phyloP scores from a whole-genome alignment of 2,329 filamentous ascomycete genomes.

The Macrophomina pseudophaseolina region DNA sequence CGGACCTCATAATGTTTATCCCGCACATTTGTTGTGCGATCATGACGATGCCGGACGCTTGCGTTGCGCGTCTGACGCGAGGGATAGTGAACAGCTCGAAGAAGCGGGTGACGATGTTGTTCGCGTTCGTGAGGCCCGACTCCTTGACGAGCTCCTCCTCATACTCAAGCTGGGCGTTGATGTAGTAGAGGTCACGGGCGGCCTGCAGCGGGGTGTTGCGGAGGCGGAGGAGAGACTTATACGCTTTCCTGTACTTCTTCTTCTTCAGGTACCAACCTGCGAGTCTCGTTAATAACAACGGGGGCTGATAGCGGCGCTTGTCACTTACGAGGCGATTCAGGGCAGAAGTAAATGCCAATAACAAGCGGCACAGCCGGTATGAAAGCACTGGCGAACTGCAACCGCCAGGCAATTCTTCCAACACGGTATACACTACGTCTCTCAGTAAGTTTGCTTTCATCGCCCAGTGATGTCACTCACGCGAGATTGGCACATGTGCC shows the following conservation, averaged over 20 bases:
- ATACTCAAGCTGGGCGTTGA: slow-evolving; percentile 43
- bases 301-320: background rate
- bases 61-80: slow-evolving; percentile 71
- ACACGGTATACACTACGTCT: slow-evolving; percentile 38
- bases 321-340: slow-evolving; percentile 40
- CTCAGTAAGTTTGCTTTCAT: slow-evolving; percentile 34
- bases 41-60: slow-evolving; percentile 82
- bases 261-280: slow-evolving; percentile 44
- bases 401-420: slow-evolving; percentile 44
- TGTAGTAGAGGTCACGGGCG: slow-evolving; percentile 51
- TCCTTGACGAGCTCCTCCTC: slow-evolving; percentile 43
- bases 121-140: slow-evolving; percentile 21
- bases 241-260: slow-evolving; percentile 47
- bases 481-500: slow-evolving; percentile 49
- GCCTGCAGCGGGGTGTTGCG: slow-evolving; percentile 48
- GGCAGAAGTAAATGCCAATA: slow-evolving; percentile 48
- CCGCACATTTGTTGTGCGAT: slow-evolving; percentile 68
- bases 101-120: slow-evolving; percentile 48
- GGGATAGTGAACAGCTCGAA: slow-evolving; percentile 70
- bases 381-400: slow-evolving; percentile 48
- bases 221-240: slow-evolving; percentile 45
- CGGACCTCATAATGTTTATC: slow-evolving; percentile 49
- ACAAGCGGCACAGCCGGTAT: slow-evolving; percentile 46
- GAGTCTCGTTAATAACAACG: background rate
- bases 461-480: background rate